Evolutionary conservation across 2,329 filamentous ascomycete species (phyloP).

Genomic region (Neophaeococcomyces aloes): DNA sequence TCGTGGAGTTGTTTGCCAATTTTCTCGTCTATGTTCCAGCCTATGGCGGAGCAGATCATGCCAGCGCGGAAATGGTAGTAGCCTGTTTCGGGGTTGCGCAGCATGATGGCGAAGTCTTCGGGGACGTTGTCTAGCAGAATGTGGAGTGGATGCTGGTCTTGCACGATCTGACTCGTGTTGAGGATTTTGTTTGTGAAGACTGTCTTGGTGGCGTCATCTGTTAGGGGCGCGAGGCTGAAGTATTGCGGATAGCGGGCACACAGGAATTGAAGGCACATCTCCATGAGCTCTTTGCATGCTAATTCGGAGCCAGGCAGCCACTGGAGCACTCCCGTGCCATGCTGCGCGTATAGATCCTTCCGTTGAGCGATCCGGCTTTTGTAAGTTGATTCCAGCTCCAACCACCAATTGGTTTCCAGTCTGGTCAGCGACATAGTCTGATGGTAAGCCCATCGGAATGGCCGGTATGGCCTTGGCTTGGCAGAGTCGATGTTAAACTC

Average conservation of each 20-base stretch:
- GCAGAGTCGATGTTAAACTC: constrained; percentile 61
- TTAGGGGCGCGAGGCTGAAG: constrained; percentile 43
- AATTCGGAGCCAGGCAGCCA: constrained; percentile 64
- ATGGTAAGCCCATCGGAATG: constrained; percentile 74
- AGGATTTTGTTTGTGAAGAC: constrained; percentile 61
- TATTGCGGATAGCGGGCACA: constrained; percentile 65
- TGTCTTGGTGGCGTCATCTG: constrained; percentile 37
- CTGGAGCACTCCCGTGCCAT: constrained; percentile 56
- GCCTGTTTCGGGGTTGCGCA: constrained; percentile 61
- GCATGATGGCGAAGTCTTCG: constrained; percentile 70
- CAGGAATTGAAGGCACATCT: constrained; percentile 73
- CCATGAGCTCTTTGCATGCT: constrained; percentile 77
- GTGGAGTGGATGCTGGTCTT: constrained; percentile 52
- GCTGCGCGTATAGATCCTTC: constrained; percentile 50
- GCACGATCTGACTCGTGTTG: constrained; percentile 50
- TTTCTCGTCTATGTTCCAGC: constrained; percentile 68
- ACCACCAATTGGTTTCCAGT: constrained; percentile 73
- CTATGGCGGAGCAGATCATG: constrained; percentile 65
- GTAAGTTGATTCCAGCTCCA: constrained; percentile 75
- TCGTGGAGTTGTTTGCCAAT: constrained; percentile 58
- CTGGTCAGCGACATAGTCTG: constrained; percentile 82
- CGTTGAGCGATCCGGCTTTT: constrained; percentile 56
- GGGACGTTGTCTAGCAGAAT: constrained; percentile 68
- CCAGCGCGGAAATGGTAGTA: constrained; percentile 66
- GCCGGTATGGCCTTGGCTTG: constrained; percentile 63